Evolutionary conservation across 2,329 filamentous ascomycete species (phyloP).

Genomic region (Aureobasidium sp.): DNA sequence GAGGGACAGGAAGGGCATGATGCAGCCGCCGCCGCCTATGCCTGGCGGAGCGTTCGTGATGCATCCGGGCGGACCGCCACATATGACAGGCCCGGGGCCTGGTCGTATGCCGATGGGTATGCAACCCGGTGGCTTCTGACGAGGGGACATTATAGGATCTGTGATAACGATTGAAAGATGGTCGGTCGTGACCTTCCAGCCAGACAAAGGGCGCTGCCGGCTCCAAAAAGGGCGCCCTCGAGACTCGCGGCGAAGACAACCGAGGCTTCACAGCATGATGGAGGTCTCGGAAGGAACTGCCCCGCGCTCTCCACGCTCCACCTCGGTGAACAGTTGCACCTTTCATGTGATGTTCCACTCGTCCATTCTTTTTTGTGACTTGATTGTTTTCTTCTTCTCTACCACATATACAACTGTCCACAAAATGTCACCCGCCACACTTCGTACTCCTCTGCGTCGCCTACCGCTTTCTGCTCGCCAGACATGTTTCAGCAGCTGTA

Average conservation of each 20-base stretch:
- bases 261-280: neutral
- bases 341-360: constrained; percentile 9
- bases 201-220: neutral
- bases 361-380: constrained; percentile 7
- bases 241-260: neutral
- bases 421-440: constrained; percentile 2
- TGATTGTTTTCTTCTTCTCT: neutral
- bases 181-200: neutral
- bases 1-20: neutral
- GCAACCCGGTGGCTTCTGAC: neutral
- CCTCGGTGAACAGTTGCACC: constrained; percentile 5
- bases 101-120: constrained; percentile 2
- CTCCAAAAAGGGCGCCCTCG: neutral
- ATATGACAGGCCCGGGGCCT: neutral
- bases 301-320: constrained; percentile 1
- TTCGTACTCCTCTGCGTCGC: constrained; percentile 2
- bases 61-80: neutral
- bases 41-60: neutral
- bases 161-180: neutral
- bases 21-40: neutral
- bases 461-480: constrained; percentile 2
- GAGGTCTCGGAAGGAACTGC: neutral
- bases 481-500: neutral
- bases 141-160: neutral
- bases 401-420: neutral